Base-by-base conservation (phyloP, 1,284 basidiomycete species). In the Laetiporus sulphureus region DNA sequence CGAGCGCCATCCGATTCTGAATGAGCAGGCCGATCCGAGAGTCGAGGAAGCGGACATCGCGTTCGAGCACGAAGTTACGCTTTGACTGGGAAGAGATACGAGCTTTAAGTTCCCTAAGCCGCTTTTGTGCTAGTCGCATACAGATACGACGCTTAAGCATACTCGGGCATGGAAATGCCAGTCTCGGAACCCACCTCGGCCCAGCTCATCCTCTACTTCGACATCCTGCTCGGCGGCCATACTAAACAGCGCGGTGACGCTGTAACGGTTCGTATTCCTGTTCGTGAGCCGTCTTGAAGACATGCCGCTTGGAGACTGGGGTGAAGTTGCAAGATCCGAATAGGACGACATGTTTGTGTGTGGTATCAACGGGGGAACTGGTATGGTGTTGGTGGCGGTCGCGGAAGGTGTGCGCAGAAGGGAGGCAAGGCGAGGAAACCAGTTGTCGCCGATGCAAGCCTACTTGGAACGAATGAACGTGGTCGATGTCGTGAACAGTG, bases 181-280 rank as follows among this genome's bases (percentile, higher is more conserved):
- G 31, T 13, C 39, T 25, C 16, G n/a, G 32, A 19, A 70, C 83
- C 52, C 59, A 91, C 91, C 90, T 75, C 91, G 74, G 7, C 94
- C 93, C 45, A 99, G 72, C 64, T 99, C 95, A 64, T 99, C 95
- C 65, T 98, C 94, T 32, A 98, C 90, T 62, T 99, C 96, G 21
- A 96, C 88, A 61, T 99, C 95, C 73, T 97, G 92, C 66, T 99
- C 94, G 21, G 94, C 95, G 10, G 94, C 94, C 83, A 99, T 92
- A 56, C 88, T 92, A 65, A 97, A 98, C 55, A 98, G 76, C 18
- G 91, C 91, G 42, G 91, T 97, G 46, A 97, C 93, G 60, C 86
- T 91, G 69, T 96, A 97, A 44, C 94, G 84, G 68, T 98, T 97
- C 47, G 91, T 94, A 65, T 93, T 96, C 62, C 93, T 73, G 71